Base-by-base conservation (phyloP, 2,329 filamentous ascomycete species). In the Nannizzia gypsea region DNA sequence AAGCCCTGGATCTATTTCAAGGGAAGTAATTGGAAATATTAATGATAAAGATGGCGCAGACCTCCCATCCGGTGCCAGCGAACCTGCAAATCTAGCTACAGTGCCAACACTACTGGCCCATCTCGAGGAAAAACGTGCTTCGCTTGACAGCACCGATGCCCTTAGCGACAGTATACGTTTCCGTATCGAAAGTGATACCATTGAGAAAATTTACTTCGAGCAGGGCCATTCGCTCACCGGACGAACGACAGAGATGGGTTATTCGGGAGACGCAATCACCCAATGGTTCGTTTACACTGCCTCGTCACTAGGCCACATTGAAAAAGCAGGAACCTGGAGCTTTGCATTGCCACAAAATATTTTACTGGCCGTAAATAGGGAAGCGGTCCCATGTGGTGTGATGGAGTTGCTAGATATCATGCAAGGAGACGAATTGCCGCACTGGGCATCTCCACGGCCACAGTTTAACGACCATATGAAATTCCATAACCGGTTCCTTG, bases 231-330 rank as follows among this genome's bases (percentile, higher is more conserved):
- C 65, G 11, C 64, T 64, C 38, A 69, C 67, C 1, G 66, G 66
- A 1, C 63, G 63, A 8, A 59, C 52, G 6, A 59, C 52, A 36
- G 60, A 63, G 15, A 63, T 66, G 9, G 24, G 40, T 6, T 57
- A 38, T 54, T 13, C 59, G 6, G 58, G 59, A 3, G 64, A 65
- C 20, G 56, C 61, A 13, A 63, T 63, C 3, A 61, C 54, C n/a
- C 61, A 66, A 15, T 70, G 68, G 68, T 70, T 70, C 52, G 65
- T 67, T 44, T 67, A 63, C 40, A 61, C 62, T 24, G 64, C 67
- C 15, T 68, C 68, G 3, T 63, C 67, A 2, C 58, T 68, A 20
- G 57, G 58, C 17, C 65, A 64, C 56, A 61, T 57, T 2, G 58
- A 63, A 31, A 62, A 60, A 28, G 63, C 61, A 15, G 65, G 63